A percentile compares a stretch with the other conserved stretches of the same genome.
These are phyloP conservation scores for Spongiforma sp. DNA, from an alignment of 1,284 basidiomycete genomes.

Conservation along the genomic window DNA sequence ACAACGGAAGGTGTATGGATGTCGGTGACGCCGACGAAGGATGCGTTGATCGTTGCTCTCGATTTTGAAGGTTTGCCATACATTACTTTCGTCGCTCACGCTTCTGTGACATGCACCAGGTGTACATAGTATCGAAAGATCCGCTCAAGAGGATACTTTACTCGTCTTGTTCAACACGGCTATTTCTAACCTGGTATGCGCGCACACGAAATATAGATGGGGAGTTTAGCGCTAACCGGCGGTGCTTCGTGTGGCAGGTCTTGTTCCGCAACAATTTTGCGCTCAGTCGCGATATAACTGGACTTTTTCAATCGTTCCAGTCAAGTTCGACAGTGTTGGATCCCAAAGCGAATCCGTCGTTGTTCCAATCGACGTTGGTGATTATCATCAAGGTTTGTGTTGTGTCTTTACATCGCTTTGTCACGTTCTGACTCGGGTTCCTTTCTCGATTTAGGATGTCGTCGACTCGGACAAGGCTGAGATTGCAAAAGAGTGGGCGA, in stretches of 20 bases:
- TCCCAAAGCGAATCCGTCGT: slow-evolving; percentile 57
- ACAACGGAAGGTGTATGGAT: slow-evolving; percentile 74
- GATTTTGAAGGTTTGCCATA: slow-evolving; percentile 60
- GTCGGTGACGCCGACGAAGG: slow-evolving; percentile 65
- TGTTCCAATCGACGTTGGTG: slow-evolving; percentile 63
- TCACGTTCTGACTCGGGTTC: background rate
- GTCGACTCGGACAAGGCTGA: slow-evolving; percentile 60
- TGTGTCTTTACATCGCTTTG: fast-evolving
- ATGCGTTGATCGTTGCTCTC: slow-evolving; percentile 58
- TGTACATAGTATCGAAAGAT: slow-evolving; percentile 67
- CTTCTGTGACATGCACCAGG: slow-evolving; percentile 40
- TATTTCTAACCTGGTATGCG: slow-evolving; percentile 55
- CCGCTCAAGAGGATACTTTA: slow-evolving; percentile 65
- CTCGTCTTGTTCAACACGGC: slow-evolving; percentile 70
- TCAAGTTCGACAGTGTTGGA: slow-evolving; percentile 63
- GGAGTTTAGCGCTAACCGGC: background rate
- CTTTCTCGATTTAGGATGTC: slow-evolving; percentile 50
- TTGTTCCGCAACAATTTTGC: slow-evolving; percentile 71
- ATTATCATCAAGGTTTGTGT: slow-evolving; percentile 63
- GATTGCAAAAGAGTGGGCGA: slow-evolving; percentile 58
- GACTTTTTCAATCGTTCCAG: slow-evolving; percentile 69
- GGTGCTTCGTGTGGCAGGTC: slow-evolving; percentile 41
- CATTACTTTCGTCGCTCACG: background rate
- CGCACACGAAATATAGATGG: fast-evolving
- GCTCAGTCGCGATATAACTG: slow-evolving; percentile 59